Percentiles rank a stretch among this genome's conserved stretches.
These are phyloP conservation scores for Cadophora luteo-olivacea DNA, from an alignment of 2,329 filamentous ascomycete genomes.

Conservation along the genomic window DNA sequence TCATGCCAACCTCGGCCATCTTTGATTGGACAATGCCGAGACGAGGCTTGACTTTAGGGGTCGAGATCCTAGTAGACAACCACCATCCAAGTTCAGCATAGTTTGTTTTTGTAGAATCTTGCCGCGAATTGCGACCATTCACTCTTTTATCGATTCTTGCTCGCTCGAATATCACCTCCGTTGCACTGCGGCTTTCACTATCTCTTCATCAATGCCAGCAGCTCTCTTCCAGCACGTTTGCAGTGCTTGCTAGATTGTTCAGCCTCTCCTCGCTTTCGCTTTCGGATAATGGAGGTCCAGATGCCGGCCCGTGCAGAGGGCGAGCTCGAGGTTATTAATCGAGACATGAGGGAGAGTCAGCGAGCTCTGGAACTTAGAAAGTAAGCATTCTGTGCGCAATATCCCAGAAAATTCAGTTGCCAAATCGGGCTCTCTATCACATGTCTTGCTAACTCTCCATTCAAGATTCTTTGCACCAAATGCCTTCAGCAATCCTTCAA, in stretches of 20 bases:
- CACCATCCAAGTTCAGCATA: background rate
- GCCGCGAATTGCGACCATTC: background rate
- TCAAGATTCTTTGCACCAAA: constrained; percentile 41
- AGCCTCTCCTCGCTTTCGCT: background rate
- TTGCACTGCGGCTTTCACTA: background rate
- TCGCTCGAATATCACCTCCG: background rate
- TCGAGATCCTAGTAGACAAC: background rate
- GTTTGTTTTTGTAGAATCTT: background rate
- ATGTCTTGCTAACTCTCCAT: background rate
- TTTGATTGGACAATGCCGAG: background rate
- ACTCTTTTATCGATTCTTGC: background rate
- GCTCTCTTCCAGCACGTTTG: background rate
- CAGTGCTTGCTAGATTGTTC: background rate
- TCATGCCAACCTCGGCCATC: background rate
- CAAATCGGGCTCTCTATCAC: background rate
- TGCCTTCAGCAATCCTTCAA: constrained; percentile 15
- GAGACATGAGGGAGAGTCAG: constrained; percentile 34
- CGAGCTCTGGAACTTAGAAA: constrained; percentile 42
- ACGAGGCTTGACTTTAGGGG: background rate
- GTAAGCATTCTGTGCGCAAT: constrained; percentile 27
- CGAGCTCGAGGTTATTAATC: background rate
- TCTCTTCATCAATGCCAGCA: background rate
- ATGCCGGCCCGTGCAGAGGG: background rate
- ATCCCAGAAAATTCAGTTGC: background rate
- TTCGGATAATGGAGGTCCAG: background rate